phyloP scores from a whole-genome alignment of 768 basidiomycete species.

The Leccinum variicolor region DNA sequence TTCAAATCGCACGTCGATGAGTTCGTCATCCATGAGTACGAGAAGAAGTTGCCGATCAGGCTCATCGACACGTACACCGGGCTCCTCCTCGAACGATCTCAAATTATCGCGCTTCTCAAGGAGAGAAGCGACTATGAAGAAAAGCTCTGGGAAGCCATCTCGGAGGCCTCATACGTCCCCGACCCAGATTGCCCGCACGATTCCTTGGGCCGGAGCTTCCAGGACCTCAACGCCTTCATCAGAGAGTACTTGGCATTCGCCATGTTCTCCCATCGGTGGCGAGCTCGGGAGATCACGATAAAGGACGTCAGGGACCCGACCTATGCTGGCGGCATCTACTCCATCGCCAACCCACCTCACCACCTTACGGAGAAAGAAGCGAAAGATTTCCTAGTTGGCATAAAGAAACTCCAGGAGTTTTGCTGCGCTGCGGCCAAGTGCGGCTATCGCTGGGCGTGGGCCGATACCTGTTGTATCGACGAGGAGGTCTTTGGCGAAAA shows the following conservation, averaged over 20 bases:
- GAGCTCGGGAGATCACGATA: constrained; percentile 14
- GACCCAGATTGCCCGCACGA: not conserved
- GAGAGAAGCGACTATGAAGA: constrained; percentile 8
- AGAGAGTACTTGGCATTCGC: constrained; percentile 21
- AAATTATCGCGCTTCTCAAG: constrained; percentile 18
- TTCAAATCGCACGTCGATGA: constrained; percentile 12
- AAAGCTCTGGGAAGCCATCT: constrained; percentile 3
- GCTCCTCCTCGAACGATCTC: constrained; percentile 14
- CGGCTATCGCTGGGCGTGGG: constrained; percentile 31
- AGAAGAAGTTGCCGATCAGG: constrained; percentile 21
- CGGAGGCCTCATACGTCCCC: not conserved
- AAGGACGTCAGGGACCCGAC: constrained; percentile 13
- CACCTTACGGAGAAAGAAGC: not conserved
- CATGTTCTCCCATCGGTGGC: constrained; percentile 30
- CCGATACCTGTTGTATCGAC: constrained; percentile 29
- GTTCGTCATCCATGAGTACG: constrained; percentile 12
- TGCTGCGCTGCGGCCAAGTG: constrained; percentile 28
- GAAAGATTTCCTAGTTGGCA: not conserved
- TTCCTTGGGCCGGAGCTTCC: not conserved
- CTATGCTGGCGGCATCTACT: constrained; percentile 14
- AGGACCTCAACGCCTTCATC: constrained; percentile 11
- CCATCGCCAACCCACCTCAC: constrained; percentile 1
- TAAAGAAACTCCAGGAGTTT: constrained; percentile 27
- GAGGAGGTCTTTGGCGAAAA: constrained; percentile 21
- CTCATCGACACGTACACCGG: constrained; percentile 27